Conservation (phyloP, 1,284 basidiomycete genomes). For the Agroathelia rolfsii region DNA sequence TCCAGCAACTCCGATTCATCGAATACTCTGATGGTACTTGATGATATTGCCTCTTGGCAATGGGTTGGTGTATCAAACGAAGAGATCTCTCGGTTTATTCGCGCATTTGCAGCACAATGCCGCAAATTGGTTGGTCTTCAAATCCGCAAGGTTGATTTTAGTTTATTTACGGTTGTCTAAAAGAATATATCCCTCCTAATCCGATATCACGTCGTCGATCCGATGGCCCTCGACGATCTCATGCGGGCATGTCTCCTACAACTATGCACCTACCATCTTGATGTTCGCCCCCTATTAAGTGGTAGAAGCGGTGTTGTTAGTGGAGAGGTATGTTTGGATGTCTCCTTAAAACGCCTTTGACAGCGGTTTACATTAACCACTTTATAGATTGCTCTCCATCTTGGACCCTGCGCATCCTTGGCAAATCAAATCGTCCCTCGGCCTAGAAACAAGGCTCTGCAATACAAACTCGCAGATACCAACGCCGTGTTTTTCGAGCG, state of each 20-base stretch:
- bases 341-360: constrained; percentile 3
- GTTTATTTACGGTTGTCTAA: constrained; percentile 20
- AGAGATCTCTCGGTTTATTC: constrained; percentile 43
- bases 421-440: constrained; percentile 30
- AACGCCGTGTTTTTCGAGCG: constrained; percentile 59
- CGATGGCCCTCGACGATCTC: constrained; percentile 47
- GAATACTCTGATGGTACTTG: constrained; percentile 45
- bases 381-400: constrained; percentile 51
- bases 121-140: constrained; percentile 31
- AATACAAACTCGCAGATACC: constrained; percentile 58
- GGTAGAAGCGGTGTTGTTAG: constrained; percentile 66
- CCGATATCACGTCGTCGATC: constrained; percentile 48
- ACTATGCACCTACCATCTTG: constrained; percentile 53
- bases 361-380: background rate
- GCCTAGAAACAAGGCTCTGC: constrained; percentile 43
- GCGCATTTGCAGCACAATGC: constrained; percentile 47
- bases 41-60: constrained; percentile 53
- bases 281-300: constrained; percentile 57
- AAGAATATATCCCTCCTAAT: constrained; percentile 41
- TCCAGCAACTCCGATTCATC: constrained; percentile 4
- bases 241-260: constrained; percentile 47
- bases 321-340: constrained; percentile 50
- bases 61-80: constrained; percentile 50
- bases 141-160: background rate
- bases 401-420: constrained; percentile 34